Conservation (phyloP, 2,329 filamentous ascomycete species). For the Grosmannia clavigera region DNA sequence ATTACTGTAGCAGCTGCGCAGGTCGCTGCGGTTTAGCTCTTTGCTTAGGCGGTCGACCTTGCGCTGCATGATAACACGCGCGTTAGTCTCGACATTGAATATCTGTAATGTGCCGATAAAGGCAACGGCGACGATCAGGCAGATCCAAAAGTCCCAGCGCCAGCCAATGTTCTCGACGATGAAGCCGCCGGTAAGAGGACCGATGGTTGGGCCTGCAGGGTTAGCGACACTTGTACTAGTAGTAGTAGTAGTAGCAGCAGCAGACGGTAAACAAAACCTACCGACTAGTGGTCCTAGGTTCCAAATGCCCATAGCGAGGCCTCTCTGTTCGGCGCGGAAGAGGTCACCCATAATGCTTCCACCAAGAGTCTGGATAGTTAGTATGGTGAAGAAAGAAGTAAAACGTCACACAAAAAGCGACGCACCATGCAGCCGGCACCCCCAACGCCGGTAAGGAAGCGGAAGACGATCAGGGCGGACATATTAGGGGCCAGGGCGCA, state of each 20-base stretch:
- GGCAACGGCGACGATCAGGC: conserved; percentile 30
- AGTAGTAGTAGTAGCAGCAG: not conserved
- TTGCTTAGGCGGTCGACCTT: conserved; percentile 32
- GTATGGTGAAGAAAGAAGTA: not conserved
- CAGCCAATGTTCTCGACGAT: conserved; percentile 29
- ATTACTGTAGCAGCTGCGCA: conserved; percentile 31
- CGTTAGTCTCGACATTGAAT: conserved; percentile 34
- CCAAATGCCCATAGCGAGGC: conserved; percentile 31
- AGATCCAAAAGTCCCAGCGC: conserved; percentile 33
- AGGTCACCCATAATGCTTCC: conserved; percentile 10
- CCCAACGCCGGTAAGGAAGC: conserved; percentile 11
- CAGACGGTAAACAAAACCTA: not conserved
- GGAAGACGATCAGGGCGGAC: conserved; percentile 21
- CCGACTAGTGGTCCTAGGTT: not conserved
- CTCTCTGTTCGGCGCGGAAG: conserved; percentile 36
- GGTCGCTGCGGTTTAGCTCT: conserved; percentile 31
- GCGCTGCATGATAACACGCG: conserved; percentile 34
- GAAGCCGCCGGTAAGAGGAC: conserved; percentile 36
- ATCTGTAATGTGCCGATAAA: conserved; percentile 25
- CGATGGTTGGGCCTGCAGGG: conserved; percentile 26
- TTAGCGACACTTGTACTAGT: conserved; percentile 5
- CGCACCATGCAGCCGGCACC: conserved; percentile 9
- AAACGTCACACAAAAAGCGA: not conserved
- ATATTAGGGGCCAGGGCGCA: conserved; percentile 48
- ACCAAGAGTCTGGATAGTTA: conserved; percentile 6